Percentiles rank a stretch among this genome's conserved stretches.
Evolutionary conservation across 306 rosid genomes (phyloP).

Genomic region (Prunus armeniaca): DNA sequence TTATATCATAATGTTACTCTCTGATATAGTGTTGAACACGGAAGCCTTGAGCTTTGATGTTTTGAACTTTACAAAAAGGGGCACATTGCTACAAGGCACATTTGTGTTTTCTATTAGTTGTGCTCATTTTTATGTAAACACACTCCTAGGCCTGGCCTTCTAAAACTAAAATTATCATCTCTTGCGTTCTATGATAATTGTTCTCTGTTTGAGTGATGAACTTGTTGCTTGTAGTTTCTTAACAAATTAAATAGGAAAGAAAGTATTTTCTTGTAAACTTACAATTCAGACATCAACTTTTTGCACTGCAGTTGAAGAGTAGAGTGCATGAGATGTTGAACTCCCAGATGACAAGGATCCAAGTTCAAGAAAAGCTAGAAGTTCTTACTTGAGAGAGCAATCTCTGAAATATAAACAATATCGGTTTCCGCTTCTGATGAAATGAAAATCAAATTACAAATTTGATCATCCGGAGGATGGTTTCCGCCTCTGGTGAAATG

Average conservation of each 20-base stretch:
- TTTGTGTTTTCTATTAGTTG: too few relatives aligned
- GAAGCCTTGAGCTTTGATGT: background rate
- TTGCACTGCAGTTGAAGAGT: slow-evolving; percentile 55
- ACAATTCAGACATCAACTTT: background rate
- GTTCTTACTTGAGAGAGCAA: background rate
- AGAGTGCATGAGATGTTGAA: slow-evolving; percentile 72
- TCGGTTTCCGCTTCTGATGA: background rate
- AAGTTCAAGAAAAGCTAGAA: slow-evolving; percentile 23
- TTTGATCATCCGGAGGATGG: background rate
- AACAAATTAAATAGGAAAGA: background rate
- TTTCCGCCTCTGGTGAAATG: background rate
- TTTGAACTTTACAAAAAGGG: background rate
- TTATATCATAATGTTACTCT: background rate
- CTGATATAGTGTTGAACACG: background rate
- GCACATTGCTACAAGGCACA: background rate
- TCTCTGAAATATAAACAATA: background rate
- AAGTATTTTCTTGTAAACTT: background rate
- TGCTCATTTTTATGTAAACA: too few relatives aligned
- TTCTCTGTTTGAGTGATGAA: background rate
- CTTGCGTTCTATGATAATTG: background rate
- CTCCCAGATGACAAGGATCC: slow-evolving; percentile 62
- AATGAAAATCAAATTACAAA: background rate
- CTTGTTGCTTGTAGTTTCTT: background rate
- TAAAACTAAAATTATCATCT: background rate
- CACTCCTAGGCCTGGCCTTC: background rate